Evolutionary conservation across 1,284 basidiomycete species (phyloP).

Genomic region (Anthracocystis setariae): DNA sequence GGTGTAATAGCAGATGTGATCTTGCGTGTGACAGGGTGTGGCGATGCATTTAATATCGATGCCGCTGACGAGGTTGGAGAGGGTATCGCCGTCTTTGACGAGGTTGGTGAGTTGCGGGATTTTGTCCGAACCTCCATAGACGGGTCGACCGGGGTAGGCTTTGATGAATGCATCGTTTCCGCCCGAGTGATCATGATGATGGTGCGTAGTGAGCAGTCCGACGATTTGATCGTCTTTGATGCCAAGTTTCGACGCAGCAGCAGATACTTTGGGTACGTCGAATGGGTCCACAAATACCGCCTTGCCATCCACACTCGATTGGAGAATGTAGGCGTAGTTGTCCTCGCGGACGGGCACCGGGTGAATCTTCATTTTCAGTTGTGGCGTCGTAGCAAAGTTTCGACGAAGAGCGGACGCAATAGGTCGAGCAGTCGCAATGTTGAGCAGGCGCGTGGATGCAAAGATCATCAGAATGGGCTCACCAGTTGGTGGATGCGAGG

Average conservation of each 20-base stretch:
- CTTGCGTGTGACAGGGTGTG: constrained; percentile 96
- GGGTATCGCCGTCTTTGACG: constrained; percentile 70
- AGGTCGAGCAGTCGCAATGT: neutral
- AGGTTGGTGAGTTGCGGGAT: constrained; percentile 77
- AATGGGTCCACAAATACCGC: constrained; percentile 75
- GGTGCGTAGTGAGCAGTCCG: constrained; percentile 65
- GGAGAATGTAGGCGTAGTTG: constrained; percentile 67
- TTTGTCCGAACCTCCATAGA: constrained; percentile 84
- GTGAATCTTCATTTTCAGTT: constrained; percentile 60
- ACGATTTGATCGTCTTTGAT: constrained; percentile 68
- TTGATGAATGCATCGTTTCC: constrained; percentile 75
- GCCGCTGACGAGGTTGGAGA: constrained; percentile 37
- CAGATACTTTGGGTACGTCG: constrained; percentile 79
- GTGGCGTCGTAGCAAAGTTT: neutral
- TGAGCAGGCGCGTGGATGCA: neutral
- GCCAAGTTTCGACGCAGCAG: constrained; percentile 75
- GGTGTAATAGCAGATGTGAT: constrained; percentile 90
- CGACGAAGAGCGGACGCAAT: neutral
- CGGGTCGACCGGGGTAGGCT: constrained; percentile 75
- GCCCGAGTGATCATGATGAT: constrained; percentile 80
- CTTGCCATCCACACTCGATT: constrained; percentile 42
- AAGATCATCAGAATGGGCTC: neutral
- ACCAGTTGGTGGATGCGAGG: neutral
- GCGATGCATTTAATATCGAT: constrained; percentile 71
- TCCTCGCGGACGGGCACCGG: constrained; percentile 67